phyloP scores from a whole-genome alignment of 2,329 filamentous ascomycete species.

The Chrysoporthe cubensis region DNA sequence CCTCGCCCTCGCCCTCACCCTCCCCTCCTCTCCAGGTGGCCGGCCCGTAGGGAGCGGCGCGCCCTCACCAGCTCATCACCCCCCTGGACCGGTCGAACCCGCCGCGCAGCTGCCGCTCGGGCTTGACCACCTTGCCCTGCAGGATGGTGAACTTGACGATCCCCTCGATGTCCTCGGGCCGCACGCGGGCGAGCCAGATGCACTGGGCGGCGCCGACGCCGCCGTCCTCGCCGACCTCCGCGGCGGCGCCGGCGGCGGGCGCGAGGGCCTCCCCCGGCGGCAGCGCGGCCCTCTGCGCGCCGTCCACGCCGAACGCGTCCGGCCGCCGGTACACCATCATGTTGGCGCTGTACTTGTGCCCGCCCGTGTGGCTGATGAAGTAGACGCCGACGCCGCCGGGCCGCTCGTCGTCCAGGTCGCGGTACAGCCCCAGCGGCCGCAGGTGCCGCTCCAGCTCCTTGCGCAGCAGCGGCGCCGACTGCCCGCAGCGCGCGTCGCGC shows the following conservation, averaged over 20 bases:
- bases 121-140: slow-evolving; percentile 93
- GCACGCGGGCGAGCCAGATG: slow-evolving; percentile 87
- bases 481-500: slow-evolving; percentile 92
- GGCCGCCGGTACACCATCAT: slow-evolving; percentile 83
- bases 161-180: slow-evolving; percentile 90
- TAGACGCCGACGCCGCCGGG: slow-evolving; percentile 94
- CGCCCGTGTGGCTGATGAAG: slow-evolving; percentile 94
- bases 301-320: slow-evolving; percentile 59
- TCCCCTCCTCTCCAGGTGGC: no score
- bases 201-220: slow-evolving; percentile 76
- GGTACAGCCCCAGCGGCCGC: slow-evolving; percentile 79
- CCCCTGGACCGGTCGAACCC: slow-evolving; percentile 86
- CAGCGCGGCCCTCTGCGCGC: slow-evolving; percentile 41
- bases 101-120: slow-evolving; percentile 79
- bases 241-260: neutral
- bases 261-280: slow-evolving; percentile 9
- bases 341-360: slow-evolving; percentile 95
- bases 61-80: slow-evolving; percentile 78
- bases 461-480: slow-evolving; percentile 86
- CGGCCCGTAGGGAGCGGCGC: no score
- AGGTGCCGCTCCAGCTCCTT: slow-evolving; percentile 90
- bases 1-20: no score
- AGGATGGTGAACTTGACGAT: slow-evolving; percentile 86
- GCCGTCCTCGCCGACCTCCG: slow-evolving; percentile 40
- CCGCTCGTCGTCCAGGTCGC: slow-evolving; percentile 85